These are phyloP conservation scores for Brassica carinata DNA, from an alignment of 345 rosid genomes.

Conservation along the genomic window DNA sequence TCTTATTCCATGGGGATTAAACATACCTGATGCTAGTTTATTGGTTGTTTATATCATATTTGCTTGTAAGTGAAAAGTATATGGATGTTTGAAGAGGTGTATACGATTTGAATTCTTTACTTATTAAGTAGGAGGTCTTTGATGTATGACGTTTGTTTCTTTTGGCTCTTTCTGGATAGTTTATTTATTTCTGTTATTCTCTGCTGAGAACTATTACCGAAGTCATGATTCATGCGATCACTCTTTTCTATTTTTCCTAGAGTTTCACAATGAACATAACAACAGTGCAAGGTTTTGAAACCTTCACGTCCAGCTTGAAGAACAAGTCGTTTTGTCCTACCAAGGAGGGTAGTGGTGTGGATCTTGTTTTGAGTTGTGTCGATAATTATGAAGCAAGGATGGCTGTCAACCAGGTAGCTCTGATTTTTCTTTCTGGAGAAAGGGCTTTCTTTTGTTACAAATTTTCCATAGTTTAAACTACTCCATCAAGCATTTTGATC, in stretches of 20 bases:
- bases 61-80: neutral
- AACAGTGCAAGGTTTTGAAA: conserved; percentile 90
- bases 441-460: neutral
- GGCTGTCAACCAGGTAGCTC: conserved; percentile 94
- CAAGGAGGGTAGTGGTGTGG: conserved; percentile 84
- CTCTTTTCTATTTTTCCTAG: conserved; percentile 53
- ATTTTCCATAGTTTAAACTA: neutral
- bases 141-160: conserved; percentile 3
- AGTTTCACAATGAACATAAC: conserved; percentile 93
- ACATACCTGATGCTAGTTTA: neutral
- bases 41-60: conserved; percentile 10
- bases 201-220: neutral
- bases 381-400: conserved; percentile 96
- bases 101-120: neutral
- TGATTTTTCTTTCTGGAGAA: neutral
- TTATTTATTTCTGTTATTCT: neutral
- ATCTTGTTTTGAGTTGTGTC: conserved; percentile 95
- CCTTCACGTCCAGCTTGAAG: conserved; percentile 75
- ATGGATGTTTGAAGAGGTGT: too few relatives aligned
- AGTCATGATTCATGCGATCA: too few relatives aligned
- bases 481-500: neutral
- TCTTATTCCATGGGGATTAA: neutral
- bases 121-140: conserved; percentile 4
- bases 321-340: conserved; percentile 62
- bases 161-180: neutral